phyloP scores from a whole-genome alignment of 345 rosid genomes.

The Hibiscus syriacus region DNA sequence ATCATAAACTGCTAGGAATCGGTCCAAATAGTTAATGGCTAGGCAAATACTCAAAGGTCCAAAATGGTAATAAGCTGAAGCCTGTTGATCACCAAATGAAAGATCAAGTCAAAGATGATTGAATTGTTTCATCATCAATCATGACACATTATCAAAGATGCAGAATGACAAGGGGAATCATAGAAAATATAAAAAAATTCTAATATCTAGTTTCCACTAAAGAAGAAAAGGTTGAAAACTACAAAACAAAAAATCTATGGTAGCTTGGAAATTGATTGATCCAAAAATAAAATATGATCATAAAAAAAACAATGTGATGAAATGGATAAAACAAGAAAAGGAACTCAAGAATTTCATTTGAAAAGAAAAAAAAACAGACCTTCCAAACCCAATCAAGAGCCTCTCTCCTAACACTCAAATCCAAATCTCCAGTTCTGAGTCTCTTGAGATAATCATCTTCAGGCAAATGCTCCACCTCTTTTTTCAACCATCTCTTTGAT shows the following conservation, averaged over 20 bases:
- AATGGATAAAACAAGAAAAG: slow-evolving; percentile 17
- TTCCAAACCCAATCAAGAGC: slow-evolving; percentile 67
- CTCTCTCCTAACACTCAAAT: slow-evolving; percentile 40
- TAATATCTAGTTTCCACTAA: too few species aligned
- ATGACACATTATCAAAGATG: neutral
- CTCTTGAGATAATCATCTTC: slow-evolving; percentile 46
- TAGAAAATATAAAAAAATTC: too few species aligned
- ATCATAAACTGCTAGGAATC: slow-evolving; percentile 62
- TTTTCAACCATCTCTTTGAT: slow-evolving; percentile 52
- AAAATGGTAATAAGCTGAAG: slow-evolving; percentile 45
- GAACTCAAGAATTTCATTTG: too few species aligned
- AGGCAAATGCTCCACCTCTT: slow-evolving; percentile 51
- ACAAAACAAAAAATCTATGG: neutral
- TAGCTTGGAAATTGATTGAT: neutral
- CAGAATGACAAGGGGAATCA: neutral
- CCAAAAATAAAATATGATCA: slow-evolving; percentile 5
- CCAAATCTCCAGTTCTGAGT: slow-evolving; percentile 48
- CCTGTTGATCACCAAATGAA: slow-evolving; percentile 33
- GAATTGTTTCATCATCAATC: neutral
- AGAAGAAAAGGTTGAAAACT: neutral
- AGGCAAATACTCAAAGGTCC: slow-evolving; percentile 50
- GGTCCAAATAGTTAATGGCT: slow-evolving; percentile 63
- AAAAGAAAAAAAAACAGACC: too few species aligned
- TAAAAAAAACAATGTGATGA: slow-evolving; percentile 5
- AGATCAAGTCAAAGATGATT: slow-evolving; percentile 4